A percentile compares a stretch with the other conserved stretches of the same genome.
Evolutionary conservation across 1,284 basidiomycete genomes (phyloP).

Genomic region (Xerocomus amazonicus): DNA sequence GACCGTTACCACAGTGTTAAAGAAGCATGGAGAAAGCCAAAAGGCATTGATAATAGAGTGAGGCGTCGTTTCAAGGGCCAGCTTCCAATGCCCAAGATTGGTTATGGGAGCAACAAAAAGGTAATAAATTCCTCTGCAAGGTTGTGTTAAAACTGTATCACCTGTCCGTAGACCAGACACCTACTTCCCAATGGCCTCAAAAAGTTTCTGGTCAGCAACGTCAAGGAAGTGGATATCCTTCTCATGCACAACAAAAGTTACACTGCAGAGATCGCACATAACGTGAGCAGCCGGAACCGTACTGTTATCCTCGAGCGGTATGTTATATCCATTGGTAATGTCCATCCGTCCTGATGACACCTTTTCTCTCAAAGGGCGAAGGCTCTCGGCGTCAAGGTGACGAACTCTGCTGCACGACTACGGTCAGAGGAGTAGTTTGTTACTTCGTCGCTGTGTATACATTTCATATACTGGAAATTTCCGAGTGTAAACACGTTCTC

Average conservation of each 20-base stretch:
- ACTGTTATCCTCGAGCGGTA: slow-evolving; percentile 88
- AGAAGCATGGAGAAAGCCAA: slow-evolving; percentile 97
- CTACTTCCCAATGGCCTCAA: slow-evolving; percentile 92
- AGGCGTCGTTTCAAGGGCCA: slow-evolving; percentile 96
- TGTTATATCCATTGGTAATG: slow-evolving; percentile 19
- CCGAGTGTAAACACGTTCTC: not conserved
- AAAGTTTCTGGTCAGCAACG: slow-evolving; percentile 92
- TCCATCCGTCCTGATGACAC: slow-evolving; percentile 1
- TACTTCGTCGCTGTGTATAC: slow-evolving; percentile 37
- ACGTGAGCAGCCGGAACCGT: slow-evolving; percentile 96
- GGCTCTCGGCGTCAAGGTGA: slow-evolving; percentile 89
- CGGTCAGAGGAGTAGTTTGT: slow-evolving; percentile 81
- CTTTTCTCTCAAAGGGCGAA: slow-evolving; percentile 63
- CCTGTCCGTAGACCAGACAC: slow-evolving; percentile 69
- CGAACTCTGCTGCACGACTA: slow-evolving; percentile 92
- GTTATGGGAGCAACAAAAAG: slow-evolving; percentile 85
- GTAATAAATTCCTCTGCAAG: slow-evolving; percentile 16
- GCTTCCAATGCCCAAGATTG: slow-evolving; percentile 93
- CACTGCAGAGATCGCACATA: slow-evolving; percentile 96
- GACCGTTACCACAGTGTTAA: slow-evolving; percentile 94
- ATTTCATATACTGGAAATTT: slow-evolving; percentile 34
- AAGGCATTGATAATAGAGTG: slow-evolving; percentile 96
- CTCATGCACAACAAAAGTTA: slow-evolving; percentile 98
- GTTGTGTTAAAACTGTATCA: slow-evolving; percentile 9
- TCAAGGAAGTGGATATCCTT: slow-evolving; percentile 88